These are phyloP conservation scores for Orychophragmus violaceus DNA, from an alignment of 345 rosid species.

Conservation along the genomic window DNA sequence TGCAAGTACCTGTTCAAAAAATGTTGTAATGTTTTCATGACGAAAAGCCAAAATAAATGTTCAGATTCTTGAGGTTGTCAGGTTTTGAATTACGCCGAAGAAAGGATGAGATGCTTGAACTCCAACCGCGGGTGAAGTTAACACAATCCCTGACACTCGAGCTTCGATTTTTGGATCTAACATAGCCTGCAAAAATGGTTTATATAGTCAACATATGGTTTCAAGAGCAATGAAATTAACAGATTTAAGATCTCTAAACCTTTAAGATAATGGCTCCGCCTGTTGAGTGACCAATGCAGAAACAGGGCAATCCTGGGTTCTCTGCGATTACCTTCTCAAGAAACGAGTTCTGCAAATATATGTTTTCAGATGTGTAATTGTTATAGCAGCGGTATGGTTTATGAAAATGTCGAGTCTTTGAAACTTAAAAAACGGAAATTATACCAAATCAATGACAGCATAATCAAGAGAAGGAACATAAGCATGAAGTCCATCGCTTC, in stretches of 20 bases:
- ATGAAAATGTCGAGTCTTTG: not conserved
- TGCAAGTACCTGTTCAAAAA: conserved; percentile 56
- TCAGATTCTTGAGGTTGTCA: not conserved
- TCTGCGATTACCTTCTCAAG: conserved; percentile 59
- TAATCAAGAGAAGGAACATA: conserved; percentile 79
- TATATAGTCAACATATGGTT: not conserved
- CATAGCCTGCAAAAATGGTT: conserved; percentile 42
- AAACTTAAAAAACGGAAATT: not conserved
- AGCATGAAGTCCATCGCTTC: conserved; percentile 88
- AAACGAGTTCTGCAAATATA: conserved; percentile 46
- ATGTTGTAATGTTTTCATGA: not conserved
- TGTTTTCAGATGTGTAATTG: not conserved
- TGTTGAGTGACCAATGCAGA: conserved; percentile 88
- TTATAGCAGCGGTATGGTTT: not conserved
- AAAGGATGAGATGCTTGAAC: conserved; percentile 90
- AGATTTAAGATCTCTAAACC: conserved; percentile 26
- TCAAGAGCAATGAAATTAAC: not conserved
- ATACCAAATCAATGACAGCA: conserved; percentile 70
- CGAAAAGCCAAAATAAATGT: not conserved
- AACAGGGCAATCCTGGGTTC: conserved; percentile 70
- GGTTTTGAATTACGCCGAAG: conserved; percentile 39
- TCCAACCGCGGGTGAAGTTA: conserved; percentile 92
- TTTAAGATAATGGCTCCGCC: conserved; percentile 83
- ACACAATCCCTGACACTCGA: conserved; percentile 51
- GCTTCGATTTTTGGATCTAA: conserved; percentile 55